phyloP scores from a whole-genome alignment of 192 early-diverging fungal genomes.

The Geosiphon pyriformis region DNA sequence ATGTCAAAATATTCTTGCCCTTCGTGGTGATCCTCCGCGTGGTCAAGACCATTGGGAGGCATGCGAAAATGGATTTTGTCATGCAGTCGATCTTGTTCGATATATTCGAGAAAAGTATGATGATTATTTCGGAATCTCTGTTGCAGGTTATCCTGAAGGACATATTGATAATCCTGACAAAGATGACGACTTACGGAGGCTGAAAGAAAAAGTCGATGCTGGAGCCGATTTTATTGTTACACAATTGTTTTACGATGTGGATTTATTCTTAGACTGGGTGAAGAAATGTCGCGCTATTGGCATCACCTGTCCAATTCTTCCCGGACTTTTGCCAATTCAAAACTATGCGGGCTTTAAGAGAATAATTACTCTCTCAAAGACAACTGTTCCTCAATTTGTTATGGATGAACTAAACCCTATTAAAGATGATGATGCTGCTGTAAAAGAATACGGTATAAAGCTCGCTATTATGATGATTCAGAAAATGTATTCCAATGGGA shows the following conservation, averaged over 20 bases:
- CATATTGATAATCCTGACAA: conserved; percentile 75
- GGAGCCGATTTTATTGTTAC: conserved; percentile 95
- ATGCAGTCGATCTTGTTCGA: conserved; percentile 83
- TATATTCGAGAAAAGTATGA: conserved; percentile 85
- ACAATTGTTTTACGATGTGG: conserved; percentile 88
- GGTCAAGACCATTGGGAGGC: conserved; percentile 75
- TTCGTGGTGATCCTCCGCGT: conserved; percentile 90
- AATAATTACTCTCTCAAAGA: conserved; percentile 81
- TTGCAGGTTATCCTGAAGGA: conserved; percentile 97
- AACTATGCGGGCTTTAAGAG: conserved; percentile 84
- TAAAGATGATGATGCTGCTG: conserved; percentile 92
- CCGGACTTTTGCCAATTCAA: conserved; percentile 95
- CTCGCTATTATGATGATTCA: conserved; percentile 74
- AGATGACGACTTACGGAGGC: conserved; percentile 67
- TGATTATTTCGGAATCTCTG: conserved; percentile 93
- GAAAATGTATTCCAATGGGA: conserved; percentile 46
- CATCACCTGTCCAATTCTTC: conserved; percentile 72
- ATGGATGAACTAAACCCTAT: conserved; percentile 77
- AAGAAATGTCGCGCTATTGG: conserved; percentile 68
- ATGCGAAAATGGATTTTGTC: conserved; percentile 69
- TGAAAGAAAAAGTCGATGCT: conserved; percentile 84
- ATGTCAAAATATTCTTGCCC: conserved; percentile 90
- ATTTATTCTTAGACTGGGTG: conserved; percentile 75
- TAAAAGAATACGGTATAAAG: conserved; percentile 88
- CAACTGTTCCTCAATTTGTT: conserved; percentile 73